Base-by-base conservation (phyloP, 1,284 basidiomycete genomes). In the Kalmanozyma brasiliensis region DNA sequence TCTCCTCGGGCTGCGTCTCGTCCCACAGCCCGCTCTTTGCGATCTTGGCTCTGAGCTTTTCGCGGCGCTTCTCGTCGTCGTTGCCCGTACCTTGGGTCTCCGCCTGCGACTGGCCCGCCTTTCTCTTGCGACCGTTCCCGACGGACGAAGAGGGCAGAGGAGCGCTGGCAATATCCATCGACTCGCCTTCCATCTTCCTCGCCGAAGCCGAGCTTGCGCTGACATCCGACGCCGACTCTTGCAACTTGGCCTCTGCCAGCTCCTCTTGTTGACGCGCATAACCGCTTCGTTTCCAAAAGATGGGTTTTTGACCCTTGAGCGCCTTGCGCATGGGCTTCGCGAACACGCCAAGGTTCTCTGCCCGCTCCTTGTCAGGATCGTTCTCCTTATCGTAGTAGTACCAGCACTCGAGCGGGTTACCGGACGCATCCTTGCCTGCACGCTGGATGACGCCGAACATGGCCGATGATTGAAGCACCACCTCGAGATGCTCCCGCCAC, bases 301-400 rank as follows among this genome's bases (percentile, higher is more conserved):
- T 80, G 11, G 79, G 77, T 52, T 81, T 81, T 43, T 80, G 78
- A 23, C 76, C 76, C 37, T 77, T 73, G 48, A 80, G 73, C 36
- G 76, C 80, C 40, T 75, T 79, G 33, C 79, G 69, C 63, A 80
- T 82, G 1, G 80, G 80, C 58, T 82, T 82, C 17, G 72, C 77
- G 48, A 80, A 77, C 14, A 74, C 69, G 11, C 76, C 76, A 1
- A 82, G 59, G 47, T 79, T 82, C 49, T 64, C 58, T 6, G 78
- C 77, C 0, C 80, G 68, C 53, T 80, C 78, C 37, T 55, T 55
- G 53, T 82, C 80, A 6, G 65, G 61, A 42, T 81, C 79, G 19
- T 73, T 67, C 46, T 78, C 79, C 56, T 74, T 71, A 48, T 78
- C 75, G 67, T 81, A 80, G 66, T 81, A 75, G 59, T 79, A 80